Evolutionary conservation across 225 moss, liverwort and hornwort genomes (phyloP).

Genomic region (Anthoceros angustus): DNA sequence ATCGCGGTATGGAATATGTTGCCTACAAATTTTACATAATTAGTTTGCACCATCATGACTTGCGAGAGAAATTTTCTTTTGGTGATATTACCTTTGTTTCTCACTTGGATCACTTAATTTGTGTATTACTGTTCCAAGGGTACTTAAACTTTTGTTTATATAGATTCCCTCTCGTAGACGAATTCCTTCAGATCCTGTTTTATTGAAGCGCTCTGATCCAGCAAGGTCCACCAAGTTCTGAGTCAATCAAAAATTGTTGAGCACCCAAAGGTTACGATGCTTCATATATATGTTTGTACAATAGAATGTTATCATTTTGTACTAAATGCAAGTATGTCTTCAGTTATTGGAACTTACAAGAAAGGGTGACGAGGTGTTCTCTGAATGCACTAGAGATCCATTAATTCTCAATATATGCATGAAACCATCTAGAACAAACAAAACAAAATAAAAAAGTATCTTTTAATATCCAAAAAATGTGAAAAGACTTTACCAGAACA

Average conservation of each 20-base stretch:
- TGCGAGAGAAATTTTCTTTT: not conserved
- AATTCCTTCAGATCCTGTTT: conserved; percentile 79
- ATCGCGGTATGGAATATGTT: conserved; percentile 85
- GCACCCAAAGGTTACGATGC: not conserved
- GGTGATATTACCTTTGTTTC: conserved; percentile 47
- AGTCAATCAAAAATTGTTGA: not conserved
- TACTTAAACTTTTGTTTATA: conserved; percentile 79
- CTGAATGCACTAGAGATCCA: too few relatives aligned
- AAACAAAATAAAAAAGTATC: too few relatives aligned
- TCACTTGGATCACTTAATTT: conserved; percentile 72
- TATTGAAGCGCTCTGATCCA: conserved; percentile 78
- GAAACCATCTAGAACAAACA: too few relatives aligned
- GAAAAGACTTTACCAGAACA: conserved; percentile 41
- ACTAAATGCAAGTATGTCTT: not conserved
- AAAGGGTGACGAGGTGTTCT: not conserved
- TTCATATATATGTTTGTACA: not conserved
- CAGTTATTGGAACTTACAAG: not conserved
- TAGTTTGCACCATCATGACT: not conserved
- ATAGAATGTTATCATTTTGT: not conserved
- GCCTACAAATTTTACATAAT: conserved; percentile 23
- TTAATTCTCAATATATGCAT: too few relatives aligned
- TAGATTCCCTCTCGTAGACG: conserved; percentile 78
- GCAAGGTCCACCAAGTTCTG: conserved; percentile 93
- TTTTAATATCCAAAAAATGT: not conserved
- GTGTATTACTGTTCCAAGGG: conserved; percentile 83